A percentile compares a stretch with the other conserved stretches of the same genome.
Evolutionary conservation across 1,139 yeast species (phyloP).

Genomic region (Yamadazyma songkhlaensis): DNA sequence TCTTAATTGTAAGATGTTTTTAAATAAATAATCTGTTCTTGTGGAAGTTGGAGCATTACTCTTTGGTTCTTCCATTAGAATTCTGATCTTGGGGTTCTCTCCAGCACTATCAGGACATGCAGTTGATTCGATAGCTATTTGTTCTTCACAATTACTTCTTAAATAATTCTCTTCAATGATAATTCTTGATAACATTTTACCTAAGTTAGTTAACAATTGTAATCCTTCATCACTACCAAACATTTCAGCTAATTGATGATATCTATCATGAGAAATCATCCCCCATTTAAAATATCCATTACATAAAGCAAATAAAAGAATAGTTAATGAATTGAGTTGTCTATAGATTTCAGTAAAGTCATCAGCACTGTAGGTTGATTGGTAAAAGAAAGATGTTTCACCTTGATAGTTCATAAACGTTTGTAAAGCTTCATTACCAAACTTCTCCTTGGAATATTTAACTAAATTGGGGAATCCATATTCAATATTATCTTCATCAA

Average conservation of each 20-base stretch:
- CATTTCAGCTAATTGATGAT: conserved; percentile 42
- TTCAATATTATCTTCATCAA: conserved; percentile 55
- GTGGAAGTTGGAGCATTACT: conserved; percentile 23
- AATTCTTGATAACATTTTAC: conserved; percentile 45
- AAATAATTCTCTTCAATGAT: conserved; percentile 56
- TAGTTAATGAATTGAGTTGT: conserved; percentile 30
- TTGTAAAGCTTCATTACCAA: conserved; percentile 16
- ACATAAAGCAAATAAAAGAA: conserved; percentile 39
- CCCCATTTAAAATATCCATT: conserved; percentile 56
- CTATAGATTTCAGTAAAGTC: conserved; percentile 32
- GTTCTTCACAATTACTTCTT: conserved; percentile 44
- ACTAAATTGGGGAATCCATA: conserved; percentile 41
- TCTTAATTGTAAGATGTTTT: conserved; percentile 59
- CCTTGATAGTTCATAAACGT: conserved; percentile 18
- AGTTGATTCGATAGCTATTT: conserved; percentile 44
- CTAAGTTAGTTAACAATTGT: conserved; percentile 29
- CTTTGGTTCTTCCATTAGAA: conserved; percentile 32
- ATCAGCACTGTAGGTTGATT: conserved; percentile 24
- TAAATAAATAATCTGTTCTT: conserved; percentile 52
- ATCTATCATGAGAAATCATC: conserved; percentile 47
- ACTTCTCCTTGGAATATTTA: conserved; percentile 13
- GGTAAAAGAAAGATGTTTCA: conserved; percentile 25
- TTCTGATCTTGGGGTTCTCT: conserved; percentile 35
- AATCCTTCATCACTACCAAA: conserved; percentile 37
- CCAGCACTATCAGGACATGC: conserved; percentile 25